Base-by-base conservation (phyloP, 768 basidiomycete genomes). In the Russula vinacea region DNA sequence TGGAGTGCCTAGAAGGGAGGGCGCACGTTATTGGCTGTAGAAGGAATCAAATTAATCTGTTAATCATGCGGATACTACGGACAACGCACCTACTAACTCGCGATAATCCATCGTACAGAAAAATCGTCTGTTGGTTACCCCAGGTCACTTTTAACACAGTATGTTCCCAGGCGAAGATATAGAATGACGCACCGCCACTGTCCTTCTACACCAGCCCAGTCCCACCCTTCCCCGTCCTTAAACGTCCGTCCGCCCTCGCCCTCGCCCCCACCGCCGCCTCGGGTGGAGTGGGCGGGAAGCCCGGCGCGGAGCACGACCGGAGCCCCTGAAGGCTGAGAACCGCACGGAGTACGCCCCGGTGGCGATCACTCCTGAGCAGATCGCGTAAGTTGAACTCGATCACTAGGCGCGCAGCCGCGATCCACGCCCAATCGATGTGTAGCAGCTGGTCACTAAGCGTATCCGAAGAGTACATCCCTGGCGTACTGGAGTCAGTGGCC, bases 71-170 rank as follows among this genome's bases (percentile, higher is more conserved):
- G 29, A 17, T 51, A 32, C 14, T 7, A 2, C 22, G 32, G n/a
- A n/a, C 19, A 47, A 75, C 83, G 71, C 67, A 84, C 84, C 69
- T 8, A 85, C 69, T 3, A 85, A 67, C 61, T 84, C 82, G 44
- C 78, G 76, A 68, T 85, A 85, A 66, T 84, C 83, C 72, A 85
- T 74, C 83, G 83, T 84, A 63, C 81, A 85, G 7, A 85, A 77
- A 55, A 80, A 79, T 14, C 84, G 81, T 62, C 83, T 84, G 65
- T 39, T 7, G n/a, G 39, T 16, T n/a, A 22, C 17, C 49, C 32
- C 32, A 0, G 22, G 10, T 2, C 19, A 22, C 13, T 1, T 7
- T 47, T 62, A n/a, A n/a, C n/a, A n/a, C n/a, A n/a, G 42, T 16
- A 26, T n/a, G 33, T 50, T 45, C 14, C 47, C 16, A 17, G 14